phyloP scores from a whole-genome alignment of 345 rosid species.

The Salix caprea region DNA sequence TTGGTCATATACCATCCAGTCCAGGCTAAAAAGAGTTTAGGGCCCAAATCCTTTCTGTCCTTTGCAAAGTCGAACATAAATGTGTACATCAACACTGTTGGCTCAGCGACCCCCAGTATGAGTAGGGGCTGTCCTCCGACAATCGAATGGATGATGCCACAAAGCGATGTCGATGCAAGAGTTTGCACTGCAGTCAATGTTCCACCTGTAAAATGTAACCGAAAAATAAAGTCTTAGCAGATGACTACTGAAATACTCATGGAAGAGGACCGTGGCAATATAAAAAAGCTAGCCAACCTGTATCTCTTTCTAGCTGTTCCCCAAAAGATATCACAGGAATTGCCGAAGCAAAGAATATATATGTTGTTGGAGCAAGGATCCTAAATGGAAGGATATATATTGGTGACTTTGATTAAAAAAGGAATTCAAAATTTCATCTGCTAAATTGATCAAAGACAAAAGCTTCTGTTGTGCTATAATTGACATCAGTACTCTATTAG shows the following conservation, averaged over 20 bases:
- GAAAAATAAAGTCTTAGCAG: conserved; percentile 7
- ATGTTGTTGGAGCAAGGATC: conserved; percentile 95
- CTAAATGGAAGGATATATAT: conserved; percentile 34
- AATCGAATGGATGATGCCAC: conserved; percentile 82
- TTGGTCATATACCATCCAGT: conserved; percentile 68
- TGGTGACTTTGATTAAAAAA: conserved; percentile 5
- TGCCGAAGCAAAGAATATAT: conserved; percentile 93
- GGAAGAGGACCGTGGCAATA: background rate
- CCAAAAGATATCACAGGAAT: conserved; percentile 93
- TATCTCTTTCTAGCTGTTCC: conserved; percentile 83
- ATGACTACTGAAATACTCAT: background rate
- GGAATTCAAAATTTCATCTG: background rate
- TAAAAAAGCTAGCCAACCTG: conserved; percentile 40
- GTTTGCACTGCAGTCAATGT: conserved; percentile 86
- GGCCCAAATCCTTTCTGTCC: conserved; percentile 68
- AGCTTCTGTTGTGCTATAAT: background rate
- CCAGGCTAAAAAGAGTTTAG: conserved; percentile 85
- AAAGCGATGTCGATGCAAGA: conserved; percentile 82
- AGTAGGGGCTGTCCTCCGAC: conserved; percentile 87
- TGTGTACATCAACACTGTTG: conserved; percentile 93
- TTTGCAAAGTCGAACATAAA: conserved; percentile 92
- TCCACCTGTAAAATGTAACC: conserved; percentile 49
- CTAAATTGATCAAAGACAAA: background rate
- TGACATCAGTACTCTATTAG: conserved; percentile 5
- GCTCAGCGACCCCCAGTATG: conserved; percentile 98